phyloP scores from a whole-genome alignment of 768 basidiomycete species.

The Amanita phalloides region DNA sequence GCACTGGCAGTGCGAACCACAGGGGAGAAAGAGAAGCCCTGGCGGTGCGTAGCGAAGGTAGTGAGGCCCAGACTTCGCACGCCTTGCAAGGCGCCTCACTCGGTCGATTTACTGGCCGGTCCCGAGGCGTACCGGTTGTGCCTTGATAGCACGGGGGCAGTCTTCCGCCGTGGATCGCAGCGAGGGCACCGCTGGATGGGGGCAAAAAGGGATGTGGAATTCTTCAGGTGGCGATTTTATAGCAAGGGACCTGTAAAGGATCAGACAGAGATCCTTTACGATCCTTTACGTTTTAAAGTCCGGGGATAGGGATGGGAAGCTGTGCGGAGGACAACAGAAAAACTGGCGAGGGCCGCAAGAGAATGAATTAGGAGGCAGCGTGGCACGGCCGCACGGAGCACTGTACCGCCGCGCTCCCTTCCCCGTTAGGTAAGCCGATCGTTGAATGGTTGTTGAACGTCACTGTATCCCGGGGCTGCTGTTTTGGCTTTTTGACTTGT shows the following conservation, averaged over 20 bases:
- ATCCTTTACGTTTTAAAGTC: too few species aligned
- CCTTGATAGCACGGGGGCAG: neutral
- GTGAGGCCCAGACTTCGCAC: neutral
- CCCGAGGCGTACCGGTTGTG: neutral
- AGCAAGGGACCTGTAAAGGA: too few species aligned
- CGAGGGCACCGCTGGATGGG: neutral
- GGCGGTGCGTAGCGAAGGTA: neutral
- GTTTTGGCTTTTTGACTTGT: neutral
- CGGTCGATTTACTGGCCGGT: neutral
- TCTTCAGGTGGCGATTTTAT: neutral
- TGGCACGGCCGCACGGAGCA: neutral
- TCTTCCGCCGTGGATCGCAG: neutral
- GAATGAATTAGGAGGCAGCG: neutral
- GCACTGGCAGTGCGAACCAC: neutral
- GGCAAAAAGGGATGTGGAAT: too few species aligned
- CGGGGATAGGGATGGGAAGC: neutral
- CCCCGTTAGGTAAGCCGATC: neutral
- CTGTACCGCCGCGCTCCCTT: constrained; percentile 1
- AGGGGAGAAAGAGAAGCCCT: neutral
- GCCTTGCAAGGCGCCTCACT: neutral
- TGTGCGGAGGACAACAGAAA: neutral
- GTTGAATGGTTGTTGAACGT: neutral
- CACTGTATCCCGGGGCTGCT: too few species aligned
- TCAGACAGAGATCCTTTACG: too few species aligned
- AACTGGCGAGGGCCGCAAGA: neutral